Evolutionary conservation across 1,284 basidiomycete species (phyloP).

Genomic region (Irpex sp.): DNA sequence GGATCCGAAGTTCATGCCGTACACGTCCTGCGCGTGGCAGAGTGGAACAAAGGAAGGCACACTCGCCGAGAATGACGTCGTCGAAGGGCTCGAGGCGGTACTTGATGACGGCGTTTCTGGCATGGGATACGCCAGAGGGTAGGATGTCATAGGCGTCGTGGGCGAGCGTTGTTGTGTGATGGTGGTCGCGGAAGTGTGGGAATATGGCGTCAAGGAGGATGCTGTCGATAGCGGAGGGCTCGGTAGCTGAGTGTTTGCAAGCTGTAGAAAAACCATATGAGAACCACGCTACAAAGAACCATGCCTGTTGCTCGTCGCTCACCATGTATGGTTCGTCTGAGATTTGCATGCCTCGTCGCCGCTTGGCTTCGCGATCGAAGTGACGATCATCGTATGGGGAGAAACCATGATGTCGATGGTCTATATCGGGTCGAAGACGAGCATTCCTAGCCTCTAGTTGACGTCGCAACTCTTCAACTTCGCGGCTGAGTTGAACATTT

Average conservation of each 20-base stretch:
- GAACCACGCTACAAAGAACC: background rate
- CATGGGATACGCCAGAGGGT: slow-evolving; percentile 52
- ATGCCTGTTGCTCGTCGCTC: slow-evolving; percentile 16
- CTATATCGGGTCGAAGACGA: slow-evolving; percentile 27
- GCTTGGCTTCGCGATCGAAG: slow-evolving; percentile 62
- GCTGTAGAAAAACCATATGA: background rate
- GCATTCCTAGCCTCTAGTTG: slow-evolving; percentile 39
- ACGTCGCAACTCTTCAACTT: slow-evolving; percentile 65
- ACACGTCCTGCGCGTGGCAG: slow-evolving; percentile 26
- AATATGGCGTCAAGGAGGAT: slow-evolving; percentile 2
- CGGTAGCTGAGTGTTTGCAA: slow-evolving; percentile 2
- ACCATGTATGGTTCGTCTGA: slow-evolving; percentile 59
- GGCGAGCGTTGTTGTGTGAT: slow-evolving; percentile 21
- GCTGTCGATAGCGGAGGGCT: slow-evolving; percentile 8
- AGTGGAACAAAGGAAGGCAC: slow-evolving; percentile 37
- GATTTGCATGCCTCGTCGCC: slow-evolving; percentile 44
- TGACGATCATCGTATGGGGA: slow-evolving; percentile 23
- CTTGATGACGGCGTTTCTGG: slow-evolving; percentile 71
- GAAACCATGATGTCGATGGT: slow-evolving; percentile 17
- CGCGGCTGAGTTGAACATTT: slow-evolving; percentile 60
- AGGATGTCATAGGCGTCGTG: slow-evolving; percentile 34
- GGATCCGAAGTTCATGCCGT: slow-evolving; percentile 36
- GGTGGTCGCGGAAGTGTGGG: slow-evolving; percentile 17
- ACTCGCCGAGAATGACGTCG: slow-evolving; percentile 79
- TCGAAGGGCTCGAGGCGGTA: slow-evolving; percentile 66